Evolutionary conservation across 768 basidiomycete genomes (phyloP).

Genomic region (Albatrellus ellisii): DNA sequence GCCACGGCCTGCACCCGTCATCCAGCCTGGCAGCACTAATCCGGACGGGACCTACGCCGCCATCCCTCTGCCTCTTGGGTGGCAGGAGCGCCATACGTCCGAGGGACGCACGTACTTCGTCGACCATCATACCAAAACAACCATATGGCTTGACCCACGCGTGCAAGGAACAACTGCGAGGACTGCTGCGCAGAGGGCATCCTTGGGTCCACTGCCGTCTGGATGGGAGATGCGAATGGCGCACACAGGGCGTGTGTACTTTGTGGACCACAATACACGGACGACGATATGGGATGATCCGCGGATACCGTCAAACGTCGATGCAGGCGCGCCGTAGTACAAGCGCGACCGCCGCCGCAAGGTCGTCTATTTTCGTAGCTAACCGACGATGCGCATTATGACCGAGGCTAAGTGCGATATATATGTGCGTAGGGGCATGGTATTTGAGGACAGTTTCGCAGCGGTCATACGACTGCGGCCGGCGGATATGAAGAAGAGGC

Average conservation of each 20-base stretch:
- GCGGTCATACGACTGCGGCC: slow-evolving; percentile 74
- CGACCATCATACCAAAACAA: slow-evolving; percentile 73
- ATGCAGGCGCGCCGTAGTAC: slow-evolving; percentile 88
- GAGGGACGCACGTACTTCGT: slow-evolving; percentile 71
- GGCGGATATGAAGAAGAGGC: slow-evolving; percentile 51
- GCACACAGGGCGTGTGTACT: slow-evolving; percentile 74
- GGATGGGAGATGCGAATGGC: slow-evolving; percentile 96
- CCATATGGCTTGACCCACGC: slow-evolving; percentile 86
- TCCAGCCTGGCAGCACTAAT: slow-evolving; percentile 4
- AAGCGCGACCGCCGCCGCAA: slow-evolving; percentile 89
- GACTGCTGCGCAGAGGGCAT: slow-evolving; percentile 30
- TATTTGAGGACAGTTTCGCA: slow-evolving; percentile 79
- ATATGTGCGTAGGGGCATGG: slow-evolving; percentile 65
- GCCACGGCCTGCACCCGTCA: too few species aligned
- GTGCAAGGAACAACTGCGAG: slow-evolving; percentile 34
- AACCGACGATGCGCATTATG: slow-evolving; percentile 68
- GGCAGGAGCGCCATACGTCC: slow-evolving; percentile 87
- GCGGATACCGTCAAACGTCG: slow-evolving; percentile 66
- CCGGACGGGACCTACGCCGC: slow-evolving; percentile 33
- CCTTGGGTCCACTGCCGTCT: slow-evolving; percentile 64
- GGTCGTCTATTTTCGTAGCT: slow-evolving; percentile 85
- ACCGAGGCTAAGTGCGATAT: slow-evolving; percentile 73
- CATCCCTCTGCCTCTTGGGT: slow-evolving; percentile 72
- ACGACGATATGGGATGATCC: slow-evolving; percentile 94
- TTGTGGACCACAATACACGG: slow-evolving; percentile 83